Base-by-base conservation (phyloP, 2,329 filamentous ascomycete genomes). In the Capronia coronata region DNA sequence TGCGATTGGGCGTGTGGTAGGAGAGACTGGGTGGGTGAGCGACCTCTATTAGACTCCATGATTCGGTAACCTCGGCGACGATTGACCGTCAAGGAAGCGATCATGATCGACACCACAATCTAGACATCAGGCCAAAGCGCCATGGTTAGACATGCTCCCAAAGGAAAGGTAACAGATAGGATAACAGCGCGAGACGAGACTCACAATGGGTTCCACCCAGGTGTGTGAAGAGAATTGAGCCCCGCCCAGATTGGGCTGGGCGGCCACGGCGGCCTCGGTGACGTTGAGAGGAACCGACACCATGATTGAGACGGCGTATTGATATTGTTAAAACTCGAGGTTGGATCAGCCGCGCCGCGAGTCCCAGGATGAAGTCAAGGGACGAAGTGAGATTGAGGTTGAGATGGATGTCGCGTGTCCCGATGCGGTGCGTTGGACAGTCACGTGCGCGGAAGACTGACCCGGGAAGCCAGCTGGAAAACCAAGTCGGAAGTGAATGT, bases 61-160 rank as follows among this genome's bases (percentile, higher is more conserved):
- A 76, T 67, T 30, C 66, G 66, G 57, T 65, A 75, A 50, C 69
- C 67, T 51, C 67, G 67, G 52, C 68, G 67, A 18, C 74, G 67
- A 10, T 73, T 77, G 49, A 75, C 61, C 52, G 70, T 67, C 67
- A 76, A 71, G 22, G 72, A 73, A 19, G 65, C 66, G 54, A 75
- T 65, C 48, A 76, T 69, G 46, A 77, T 76, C 32, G 63, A 67
- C n/a, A 72, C 64, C 9, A 77, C 73, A 55, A 76, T 74, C 73
- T 75, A 46, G n/a, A n/a, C n/a, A n/a, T n/a, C n/a, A n/a, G n/a
- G n/a, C n/a, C n/a, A n/a, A 30, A 9, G 44, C 29, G 29, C 32
- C 32, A 32, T 19, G n/a, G 14, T 29, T 13, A 22, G n/a, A 11
- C 38, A 10, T 23, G 30, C 10, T 5, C 23, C 23, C 5, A 27